phyloP scores from a whole-genome alignment of 179 eudicot genomes.

The Beta corolliflora region DNA sequence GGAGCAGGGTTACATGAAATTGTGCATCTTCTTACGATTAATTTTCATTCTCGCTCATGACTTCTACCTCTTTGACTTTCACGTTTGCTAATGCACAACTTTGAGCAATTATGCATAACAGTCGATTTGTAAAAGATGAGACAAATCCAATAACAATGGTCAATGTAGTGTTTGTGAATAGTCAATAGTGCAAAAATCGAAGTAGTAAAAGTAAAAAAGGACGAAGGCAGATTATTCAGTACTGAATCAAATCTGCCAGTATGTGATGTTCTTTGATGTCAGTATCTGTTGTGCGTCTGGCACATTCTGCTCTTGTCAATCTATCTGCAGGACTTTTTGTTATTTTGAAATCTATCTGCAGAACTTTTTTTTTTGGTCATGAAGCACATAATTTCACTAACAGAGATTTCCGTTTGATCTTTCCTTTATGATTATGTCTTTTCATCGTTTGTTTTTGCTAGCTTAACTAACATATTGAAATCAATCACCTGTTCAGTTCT shows the following conservation, averaged over 20 bases:
- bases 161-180: too few species aligned
- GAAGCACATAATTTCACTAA: too few species aligned
- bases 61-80: background rate
- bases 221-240: background rate
- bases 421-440: background rate
- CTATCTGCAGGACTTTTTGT: background rate
- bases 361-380: too few species aligned
- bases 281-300: background rate
- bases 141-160: too few species aligned
- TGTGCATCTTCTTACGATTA: background rate
- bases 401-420: background rate
- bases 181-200: too few species aligned
- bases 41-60: background rate
- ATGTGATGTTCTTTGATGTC: background rate
- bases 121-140: too few species aligned
- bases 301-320: background rate
- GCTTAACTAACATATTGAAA: too few species aligned
- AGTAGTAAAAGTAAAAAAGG: too few species aligned
- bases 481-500: background rate
- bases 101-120: too few species aligned
- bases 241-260: background rate
- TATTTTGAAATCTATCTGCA: background rate
- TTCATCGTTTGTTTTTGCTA: background rate
- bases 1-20: conserved; percentile 1
- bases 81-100: too few species aligned